Base-by-base conservation (phyloP, 2,329 filamentous ascomycete genomes). In the Aureobasidium leucospermi region DNA sequence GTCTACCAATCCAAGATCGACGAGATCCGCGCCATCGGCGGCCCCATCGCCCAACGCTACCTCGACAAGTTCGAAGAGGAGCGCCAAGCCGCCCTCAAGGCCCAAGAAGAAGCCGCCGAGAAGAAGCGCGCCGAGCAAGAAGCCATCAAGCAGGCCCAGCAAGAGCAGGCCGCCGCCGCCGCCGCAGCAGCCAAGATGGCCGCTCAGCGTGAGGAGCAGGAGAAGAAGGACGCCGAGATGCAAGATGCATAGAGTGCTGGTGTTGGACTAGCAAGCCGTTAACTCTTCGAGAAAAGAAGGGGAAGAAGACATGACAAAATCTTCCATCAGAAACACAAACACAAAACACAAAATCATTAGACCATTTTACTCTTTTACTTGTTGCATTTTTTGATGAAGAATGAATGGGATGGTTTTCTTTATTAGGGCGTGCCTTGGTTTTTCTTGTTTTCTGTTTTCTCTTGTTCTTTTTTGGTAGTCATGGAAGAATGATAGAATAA, bases 1-100 rank as follows among this genome's bases (percentile, higher is more conserved):
- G 84, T 94, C 70, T 99, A 99, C 78, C 79, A 95, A 63, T 84
- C 90, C 77, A 99, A 97, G 85, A 87, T 94, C 75, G 94, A 97
- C 64, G 94, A 99, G 75, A 91, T 99, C 74, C 89, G 90, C 67
- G 85, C 89, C 66, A 83, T 96, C 69, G 89, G 91, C 48, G 94
- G 92, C 15, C 93, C 94, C 61, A 90, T 99, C 70, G 85, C 91
- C 65, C 91, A 96, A 79, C 89, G 93, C 67, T 90, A 96, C 82
- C 92, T 93, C 73, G 94, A 99, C 75, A 96, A 96, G 81, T 79
- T 91, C 64, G 90, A 96, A 76, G 84, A 86, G 62, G 90, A 96
- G 77, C 88, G 91, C 66, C 85, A 89, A 71, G 88, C 87, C 19
- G 75, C 86, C 43, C 84, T 78, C 64, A 79, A 83, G 73, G 79